phyloP scores from a whole-genome alignment of 2,329 filamentous ascomycete species.

The Helicocarpus griseus region DNA sequence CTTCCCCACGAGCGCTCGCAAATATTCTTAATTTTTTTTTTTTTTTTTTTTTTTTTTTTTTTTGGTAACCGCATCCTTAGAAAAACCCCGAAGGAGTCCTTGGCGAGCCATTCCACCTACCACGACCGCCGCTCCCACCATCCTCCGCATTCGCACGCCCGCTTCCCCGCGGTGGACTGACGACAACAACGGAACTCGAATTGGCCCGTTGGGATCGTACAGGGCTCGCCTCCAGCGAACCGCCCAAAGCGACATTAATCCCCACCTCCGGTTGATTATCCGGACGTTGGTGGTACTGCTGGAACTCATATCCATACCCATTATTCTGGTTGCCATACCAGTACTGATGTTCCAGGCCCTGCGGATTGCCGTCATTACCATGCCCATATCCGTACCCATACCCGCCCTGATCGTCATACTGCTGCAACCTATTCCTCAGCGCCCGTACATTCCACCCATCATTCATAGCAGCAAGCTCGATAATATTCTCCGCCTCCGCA shows the following conservation, averaged over 20 bases:
- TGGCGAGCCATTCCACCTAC: not conserved
- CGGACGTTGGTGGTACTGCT: not conserved
- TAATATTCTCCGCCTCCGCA: conserved; percentile 5
- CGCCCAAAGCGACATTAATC: not conserved
- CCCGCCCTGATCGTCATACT: not conserved
- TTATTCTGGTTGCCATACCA: not conserved
- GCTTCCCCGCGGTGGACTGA: not conserved
- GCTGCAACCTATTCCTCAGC: not conserved
- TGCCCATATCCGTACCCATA: not conserved
- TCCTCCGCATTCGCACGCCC: not conserved
- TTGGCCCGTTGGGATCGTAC: not conserved
- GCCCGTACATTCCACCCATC: not conserved
- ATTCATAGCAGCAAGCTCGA: conserved; percentile 1
- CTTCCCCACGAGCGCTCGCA: too few relatives aligned
- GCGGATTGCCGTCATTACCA: not conserved
- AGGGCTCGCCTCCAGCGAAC: not conserved
- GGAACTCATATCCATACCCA: not conserved
- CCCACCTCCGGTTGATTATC: not conserved
- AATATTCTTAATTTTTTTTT: not conserved
- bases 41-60: not conserved
- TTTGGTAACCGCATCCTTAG: not conserved
- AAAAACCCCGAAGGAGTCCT: not conserved
- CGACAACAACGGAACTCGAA: conserved; percentile 1
- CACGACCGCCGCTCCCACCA: not conserved
- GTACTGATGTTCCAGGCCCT: not conserved